Evolutionary conservation across 2,329 filamentous ascomycete genomes (phyloP).

Genomic region (Monilinia laxa): DNA sequence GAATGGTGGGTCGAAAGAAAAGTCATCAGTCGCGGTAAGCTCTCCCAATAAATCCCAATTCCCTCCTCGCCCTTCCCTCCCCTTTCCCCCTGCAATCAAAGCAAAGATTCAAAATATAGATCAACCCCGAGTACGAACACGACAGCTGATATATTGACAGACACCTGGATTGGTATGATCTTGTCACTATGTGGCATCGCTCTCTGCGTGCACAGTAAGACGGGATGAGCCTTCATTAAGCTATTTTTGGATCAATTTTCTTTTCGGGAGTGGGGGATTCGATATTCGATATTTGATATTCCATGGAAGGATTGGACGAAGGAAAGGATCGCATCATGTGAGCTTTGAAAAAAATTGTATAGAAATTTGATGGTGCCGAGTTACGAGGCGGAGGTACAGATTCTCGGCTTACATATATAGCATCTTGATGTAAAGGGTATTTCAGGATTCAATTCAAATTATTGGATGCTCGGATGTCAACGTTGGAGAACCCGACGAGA

Average conservation of each 20-base stretch:
- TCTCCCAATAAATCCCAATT: no score
- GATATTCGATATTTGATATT: conserved; percentile 7
- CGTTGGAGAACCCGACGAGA: background rate
- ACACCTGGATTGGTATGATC: conserved; percentile 80
- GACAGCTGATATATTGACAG: conserved; percentile 44
- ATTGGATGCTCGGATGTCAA: conserved; percentile 2
- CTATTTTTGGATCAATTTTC: conserved; percentile 13
- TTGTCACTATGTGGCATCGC: conserved; percentile 78
- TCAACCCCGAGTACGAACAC: background rate
- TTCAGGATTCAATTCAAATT: background rate
- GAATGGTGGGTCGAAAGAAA: conserved; percentile 96
- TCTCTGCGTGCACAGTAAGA: conserved; percentile 73
- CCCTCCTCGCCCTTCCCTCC: background rate
- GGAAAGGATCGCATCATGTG: background rate
- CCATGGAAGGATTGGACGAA: background rate
- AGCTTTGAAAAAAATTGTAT: background rate
- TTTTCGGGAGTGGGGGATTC: conserved; percentile 3
- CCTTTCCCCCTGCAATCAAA: background rate
- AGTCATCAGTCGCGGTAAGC: conserved; percentile 75
- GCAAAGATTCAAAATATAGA: background rate
- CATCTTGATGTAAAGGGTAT: background rate
- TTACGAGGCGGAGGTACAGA: background rate
- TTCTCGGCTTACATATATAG: background rate
- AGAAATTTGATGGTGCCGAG: background rate
- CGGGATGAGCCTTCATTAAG: conserved; percentile 2